Evolutionary conservation across 2,329 filamentous ascomycete species (phyloP), one percentile per base, ranked within the genome.

Genomic region (Pestalotiopsis fici): DNA sequence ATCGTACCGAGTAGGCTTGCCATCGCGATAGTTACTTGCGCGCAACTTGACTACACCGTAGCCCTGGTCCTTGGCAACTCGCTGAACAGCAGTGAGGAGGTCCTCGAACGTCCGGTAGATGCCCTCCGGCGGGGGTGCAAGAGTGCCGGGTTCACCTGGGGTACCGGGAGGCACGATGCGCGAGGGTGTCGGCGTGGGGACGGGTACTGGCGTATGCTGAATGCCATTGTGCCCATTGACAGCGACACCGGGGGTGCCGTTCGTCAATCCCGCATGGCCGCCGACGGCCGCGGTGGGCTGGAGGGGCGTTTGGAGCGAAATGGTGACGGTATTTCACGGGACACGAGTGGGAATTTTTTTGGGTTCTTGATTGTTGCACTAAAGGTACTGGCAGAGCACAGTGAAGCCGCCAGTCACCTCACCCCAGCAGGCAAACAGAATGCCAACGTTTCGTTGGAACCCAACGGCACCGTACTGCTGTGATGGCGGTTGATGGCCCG

Each of bases 1-100:
- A 70, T 90, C 87, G 77, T 89, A 90, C 18, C 87, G 85, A 23
- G 87, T 89, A 1, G 87, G 87, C 72, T 89, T 89, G 68, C 86
- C 85, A 65, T 90, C 87, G 57, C 87, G 87, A 71, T 90, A 90
- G 77, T 90, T 90, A 73, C 87, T 89, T 4, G 87, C 87, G 43
- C 87, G 85, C 12, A 90, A 80, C 79, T 90, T 90, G 70, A 90
- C 87, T 15, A 90, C 87, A 50, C 86, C 86, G 70, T 89, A 90
- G 60, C 87, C 87, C 70, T 89, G 87, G 64, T 89, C 87, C 74
- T 89, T 89, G 6, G 87, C 87, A 4, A 87, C 83, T 55, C 85
- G 85, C 75, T 89, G 87, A 9, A 89, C 86, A 23, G 87, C 84
- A 3, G 80, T 80, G 72, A 89, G 82, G 55, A 90, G 81, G 68